Evolutionary conservation across 2,329 filamentous ascomycete genomes (phyloP).

Genomic region (Chalaropsis thielavioides): DNA sequence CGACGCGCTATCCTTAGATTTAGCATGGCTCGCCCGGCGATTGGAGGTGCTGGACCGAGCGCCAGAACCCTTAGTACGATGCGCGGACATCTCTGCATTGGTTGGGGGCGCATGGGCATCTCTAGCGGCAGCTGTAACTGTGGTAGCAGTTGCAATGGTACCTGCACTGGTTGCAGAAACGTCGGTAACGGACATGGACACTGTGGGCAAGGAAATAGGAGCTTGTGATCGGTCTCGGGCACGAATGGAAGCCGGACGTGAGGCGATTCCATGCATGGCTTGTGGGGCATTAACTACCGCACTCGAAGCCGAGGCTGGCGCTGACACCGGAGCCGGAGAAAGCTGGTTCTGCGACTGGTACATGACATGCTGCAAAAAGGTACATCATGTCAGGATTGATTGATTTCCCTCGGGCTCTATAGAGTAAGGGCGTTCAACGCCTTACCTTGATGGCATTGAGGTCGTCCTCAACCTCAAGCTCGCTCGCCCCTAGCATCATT

Average conservation of each 20-base stretch:
- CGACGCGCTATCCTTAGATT: conserved; percentile 8
- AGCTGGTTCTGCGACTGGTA: conserved; percentile 7
- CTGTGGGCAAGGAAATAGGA: neutral
- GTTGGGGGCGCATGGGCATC: neutral
- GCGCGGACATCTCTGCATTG: neutral
- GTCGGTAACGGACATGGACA: neutral
- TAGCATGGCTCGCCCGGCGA: conserved; percentile 12
- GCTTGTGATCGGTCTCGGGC: conserved; percentile 5
- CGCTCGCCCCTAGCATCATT: conserved; percentile 56
- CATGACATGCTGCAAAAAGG: conserved; percentile 13
- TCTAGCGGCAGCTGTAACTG: neutral
- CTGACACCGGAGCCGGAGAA: conserved; percentile 1
- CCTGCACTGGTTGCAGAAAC: neutral
- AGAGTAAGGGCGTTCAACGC: conserved; percentile 8
- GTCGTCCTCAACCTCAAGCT: conserved; percentile 69
- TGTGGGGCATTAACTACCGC: neutral
- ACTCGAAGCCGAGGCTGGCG: neutral
- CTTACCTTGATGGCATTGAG: conserved; percentile 71
- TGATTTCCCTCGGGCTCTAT: conserved; percentile 4
- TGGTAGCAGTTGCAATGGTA: neutral
- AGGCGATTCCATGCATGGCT: neutral
- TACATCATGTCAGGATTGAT: conserved; percentile 12
- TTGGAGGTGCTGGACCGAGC: neutral
- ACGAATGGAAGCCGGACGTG: neutral
- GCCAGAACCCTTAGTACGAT: neutral